Percentiles rank a stretch among this genome's conserved stretches.
Conservation (phyloP, 805 yeast species). For the Kluyveromyces lactis region DNA sequence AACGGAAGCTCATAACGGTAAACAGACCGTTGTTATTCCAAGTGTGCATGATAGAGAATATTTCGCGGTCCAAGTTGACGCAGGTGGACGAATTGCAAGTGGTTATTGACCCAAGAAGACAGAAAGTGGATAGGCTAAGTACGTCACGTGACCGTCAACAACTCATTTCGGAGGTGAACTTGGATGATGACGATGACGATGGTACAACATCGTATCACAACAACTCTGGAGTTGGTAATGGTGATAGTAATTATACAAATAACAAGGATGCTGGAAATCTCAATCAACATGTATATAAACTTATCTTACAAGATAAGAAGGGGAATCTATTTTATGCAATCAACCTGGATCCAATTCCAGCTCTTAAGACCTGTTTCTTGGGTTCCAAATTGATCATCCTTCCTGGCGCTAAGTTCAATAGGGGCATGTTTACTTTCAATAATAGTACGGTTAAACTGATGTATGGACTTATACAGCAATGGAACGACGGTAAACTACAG, state of each 20-base stretch:
- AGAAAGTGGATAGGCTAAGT: slow-evolving; percentile 47
- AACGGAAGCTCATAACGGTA: slow-evolving; percentile 12
- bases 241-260: not conserved
- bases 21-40: slow-evolving; percentile 38
- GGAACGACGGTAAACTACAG: slow-evolving; percentile 29
- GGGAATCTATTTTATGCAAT: slow-evolving; percentile 50
- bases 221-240: slow-evolving; percentile 1
- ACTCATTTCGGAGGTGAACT: slow-evolving; percentile 42
- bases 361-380: slow-evolving; percentile 40
- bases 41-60: slow-evolving; percentile 47
- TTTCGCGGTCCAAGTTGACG: slow-evolving; percentile 40
- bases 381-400: slow-evolving; percentile 53
- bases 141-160: slow-evolving; percentile 17
- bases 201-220: slow-evolving; percentile 1
- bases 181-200: slow-evolving; percentile 32
- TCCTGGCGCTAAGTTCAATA: slow-evolving; percentile 37
- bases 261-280: slow-evolving; percentile 1
- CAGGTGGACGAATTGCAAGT: slow-evolving; percentile 49
- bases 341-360: slow-evolving; percentile 45
- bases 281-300: slow-evolving; percentile 33
- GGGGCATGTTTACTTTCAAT: slow-evolving; percentile 37
- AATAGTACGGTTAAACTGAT: slow-evolving; percentile 25
- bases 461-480: slow-evolving; percentile 32
- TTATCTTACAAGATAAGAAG: slow-evolving; percentile 46
- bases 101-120: slow-evolving; percentile 48